Base-by-base conservation (phyloP, 441 rosid genomes). In the Erodium moschatum region DNA sequence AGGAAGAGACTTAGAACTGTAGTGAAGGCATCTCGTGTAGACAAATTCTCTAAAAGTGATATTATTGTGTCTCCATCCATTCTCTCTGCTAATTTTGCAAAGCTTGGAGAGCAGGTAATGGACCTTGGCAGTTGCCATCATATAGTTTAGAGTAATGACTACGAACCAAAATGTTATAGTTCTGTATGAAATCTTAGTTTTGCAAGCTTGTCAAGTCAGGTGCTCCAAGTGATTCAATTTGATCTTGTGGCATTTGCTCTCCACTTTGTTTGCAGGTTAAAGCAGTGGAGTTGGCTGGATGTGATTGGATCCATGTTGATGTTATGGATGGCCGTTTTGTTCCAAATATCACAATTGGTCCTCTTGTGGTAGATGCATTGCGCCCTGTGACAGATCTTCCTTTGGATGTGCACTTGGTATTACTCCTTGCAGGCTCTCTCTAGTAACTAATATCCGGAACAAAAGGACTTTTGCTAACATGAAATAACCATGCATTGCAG, bases 291-390 rank as follows among this genome's bases (percentile, higher is more conserved):
- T n/a, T 85, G 73, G 98, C 96, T 66, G 98, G 98, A 66, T 94
- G 96, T 84, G 98, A 94, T 73, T 91, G 97, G 98, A 89, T 93
- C 73, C 97, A 93, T 77, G 91, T 93, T 38, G 98, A 93, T 85
- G 97, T 93, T 11, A 93, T 93, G 98, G 97, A 93, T 68, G 98
- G 97, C 31, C 93, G 88, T 68, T 94, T 94, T 85, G 98, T 94
- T 80, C 98, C 98, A 65, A 94, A 94, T 81, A 94, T 94, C 72
- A 91, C 98, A 16, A 94, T 94, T 16, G 97, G 98, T 74, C 97
- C 98, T 78, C 93, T 94, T 35, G 85, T 94, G 72, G 98, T 94
- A 73, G 92, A 82, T 82, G 96, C 98, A 70, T 79, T 93, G 81
- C 97, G 98, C 68, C 95, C 97, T 56, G 86, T 89, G 19, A 93